Conservation (phyloP, 1,284 basidiomycete species). For the Cutaneotrichosporon cavernicola region DNA sequence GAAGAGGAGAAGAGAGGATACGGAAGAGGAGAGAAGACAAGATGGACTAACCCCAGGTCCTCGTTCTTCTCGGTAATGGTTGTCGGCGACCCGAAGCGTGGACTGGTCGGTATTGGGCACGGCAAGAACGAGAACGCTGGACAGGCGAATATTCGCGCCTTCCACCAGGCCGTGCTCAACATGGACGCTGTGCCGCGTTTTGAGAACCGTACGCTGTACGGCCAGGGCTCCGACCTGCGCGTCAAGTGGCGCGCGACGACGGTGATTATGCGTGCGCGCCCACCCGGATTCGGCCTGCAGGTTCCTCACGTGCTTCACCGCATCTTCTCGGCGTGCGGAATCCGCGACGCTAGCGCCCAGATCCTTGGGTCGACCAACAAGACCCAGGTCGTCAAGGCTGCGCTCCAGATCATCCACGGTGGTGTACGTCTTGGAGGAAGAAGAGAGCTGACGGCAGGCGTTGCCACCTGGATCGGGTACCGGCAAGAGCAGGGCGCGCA, state of each 20-base stretch:
- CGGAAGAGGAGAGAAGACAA: neutral
- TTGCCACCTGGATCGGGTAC: constrained; percentile 42
- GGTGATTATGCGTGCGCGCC: constrained; percentile 80
- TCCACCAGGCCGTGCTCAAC: constrained; percentile 59
- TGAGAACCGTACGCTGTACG: constrained; percentile 85
- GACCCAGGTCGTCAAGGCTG: constrained; percentile 60
- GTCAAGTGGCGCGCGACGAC: constrained; percentile 82
- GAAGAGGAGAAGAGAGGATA: neutral
- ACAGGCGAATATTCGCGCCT: constrained; percentile 65
- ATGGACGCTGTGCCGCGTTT: constrained; percentile 89
- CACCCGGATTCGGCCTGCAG: constrained; percentile 84
- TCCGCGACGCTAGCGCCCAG: constrained; percentile 90
- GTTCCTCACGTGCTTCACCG: constrained; percentile 84
- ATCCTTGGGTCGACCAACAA: constrained; percentile 89
- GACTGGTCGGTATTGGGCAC: constrained; percentile 85
- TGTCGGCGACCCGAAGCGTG: constrained; percentile 79
- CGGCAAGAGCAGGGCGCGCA: constrained; percentile 34
- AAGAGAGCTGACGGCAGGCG: constrained; percentile 16
- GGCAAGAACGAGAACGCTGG: constrained; percentile 66
- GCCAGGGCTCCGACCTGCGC: constrained; percentile 62
- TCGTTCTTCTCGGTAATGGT: constrained; percentile 60
- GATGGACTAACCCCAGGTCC: constrained; percentile 8
- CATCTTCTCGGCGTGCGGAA: constrained; percentile 85
- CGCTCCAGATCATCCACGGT: constrained; percentile 50
- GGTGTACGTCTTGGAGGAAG: constrained; percentile 38